Evolutionary conservation across 2,329 filamentous ascomycete species (phyloP).

Genomic region (Ceratocystis albifundus): DNA sequence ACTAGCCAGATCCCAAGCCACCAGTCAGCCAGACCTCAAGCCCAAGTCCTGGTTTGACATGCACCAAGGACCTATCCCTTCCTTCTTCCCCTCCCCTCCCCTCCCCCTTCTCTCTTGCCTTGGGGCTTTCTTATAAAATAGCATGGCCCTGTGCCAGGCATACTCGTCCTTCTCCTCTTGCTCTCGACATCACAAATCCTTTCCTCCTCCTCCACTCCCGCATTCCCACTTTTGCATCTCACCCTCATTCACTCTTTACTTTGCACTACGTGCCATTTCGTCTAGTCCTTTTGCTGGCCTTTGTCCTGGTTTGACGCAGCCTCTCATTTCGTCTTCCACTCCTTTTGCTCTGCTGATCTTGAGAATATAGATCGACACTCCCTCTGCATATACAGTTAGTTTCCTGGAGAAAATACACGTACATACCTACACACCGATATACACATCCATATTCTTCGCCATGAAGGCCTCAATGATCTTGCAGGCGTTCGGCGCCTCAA

Average conservation of each 20-base stretch:
- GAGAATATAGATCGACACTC: not conserved
- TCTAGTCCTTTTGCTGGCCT: not conserved
- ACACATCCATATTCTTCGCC: not conserved
- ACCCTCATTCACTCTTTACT: conserved; percentile 9
- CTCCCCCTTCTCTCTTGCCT: not conserved
- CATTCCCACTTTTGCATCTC: conserved; percentile 10
- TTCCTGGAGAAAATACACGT: conserved; percentile 15
- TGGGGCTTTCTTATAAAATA: not conserved
- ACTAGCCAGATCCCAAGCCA: no score
- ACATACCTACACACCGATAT: no score
- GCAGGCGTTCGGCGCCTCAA: conserved; percentile 14
- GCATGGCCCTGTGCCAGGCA: not conserved
- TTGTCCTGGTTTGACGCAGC: conserved; percentile 22
- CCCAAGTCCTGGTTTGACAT: no score
- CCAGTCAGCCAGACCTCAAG: no score
- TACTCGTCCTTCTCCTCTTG: not conserved
- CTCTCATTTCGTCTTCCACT: conserved; percentile 18
- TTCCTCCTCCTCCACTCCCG: conserved; percentile 2
- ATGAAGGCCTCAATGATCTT: conserved; percentile 18
- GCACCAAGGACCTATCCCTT: no score
- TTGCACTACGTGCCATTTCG: conserved; percentile 1
- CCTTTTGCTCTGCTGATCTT: not conserved
- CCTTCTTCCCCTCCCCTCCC: not conserved
- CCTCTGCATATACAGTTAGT: not conserved
- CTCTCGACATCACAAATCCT: not conserved